Conservation (phyloP, 805 yeast species). For the Torulaspora delbrueckii region DNA sequence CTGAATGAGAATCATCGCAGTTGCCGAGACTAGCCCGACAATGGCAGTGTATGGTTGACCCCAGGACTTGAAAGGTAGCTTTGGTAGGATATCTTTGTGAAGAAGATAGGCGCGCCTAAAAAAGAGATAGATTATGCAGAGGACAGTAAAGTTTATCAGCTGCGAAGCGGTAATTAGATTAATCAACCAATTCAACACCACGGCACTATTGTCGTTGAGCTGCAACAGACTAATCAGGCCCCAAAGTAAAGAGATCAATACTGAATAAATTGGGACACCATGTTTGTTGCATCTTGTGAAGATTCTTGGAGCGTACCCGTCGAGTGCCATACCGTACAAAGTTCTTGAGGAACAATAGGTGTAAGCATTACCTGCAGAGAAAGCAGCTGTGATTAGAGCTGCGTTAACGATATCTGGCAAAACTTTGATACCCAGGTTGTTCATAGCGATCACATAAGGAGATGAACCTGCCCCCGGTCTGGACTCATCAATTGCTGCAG, state of each 20-base stretch:
- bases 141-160: conserved; percentile 53
- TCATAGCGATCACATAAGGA: conserved; percentile 82
- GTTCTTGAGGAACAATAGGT: conserved; percentile 68
- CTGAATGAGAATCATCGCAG: conserved; percentile 51
- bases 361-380: conserved; percentile 81
- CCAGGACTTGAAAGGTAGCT: conserved; percentile 49
- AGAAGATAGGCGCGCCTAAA: conserved; percentile 56
- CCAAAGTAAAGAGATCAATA: conserved; percentile 49
- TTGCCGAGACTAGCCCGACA: conserved; percentile 43
- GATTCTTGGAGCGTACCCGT: conserved; percentile 67
- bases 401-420: conserved; percentile 79
- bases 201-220: conserved; percentile 51
- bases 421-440: conserved; percentile 55
- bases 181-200: conserved; percentile 67
- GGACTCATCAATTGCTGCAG: conserved; percentile 52
- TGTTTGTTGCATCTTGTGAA: conserved; percentile 56
- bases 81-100: conserved; percentile 43
- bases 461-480: conserved; percentile 76
- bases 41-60: conserved; percentile 56
- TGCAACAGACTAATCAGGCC: conserved; percentile 64
- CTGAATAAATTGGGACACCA: conserved; percentile 68
- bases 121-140: conserved; percentile 54
- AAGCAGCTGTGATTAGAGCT: conserved; percentile 65
- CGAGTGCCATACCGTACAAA: conserved; percentile 62
- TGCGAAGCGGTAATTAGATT: conserved; percentile 69